Evolutionary conservation across 1,139 yeast species (phyloP), one percentile per base, ranked within the genome.

Genomic region (Candida buenavistaensis): DNA sequence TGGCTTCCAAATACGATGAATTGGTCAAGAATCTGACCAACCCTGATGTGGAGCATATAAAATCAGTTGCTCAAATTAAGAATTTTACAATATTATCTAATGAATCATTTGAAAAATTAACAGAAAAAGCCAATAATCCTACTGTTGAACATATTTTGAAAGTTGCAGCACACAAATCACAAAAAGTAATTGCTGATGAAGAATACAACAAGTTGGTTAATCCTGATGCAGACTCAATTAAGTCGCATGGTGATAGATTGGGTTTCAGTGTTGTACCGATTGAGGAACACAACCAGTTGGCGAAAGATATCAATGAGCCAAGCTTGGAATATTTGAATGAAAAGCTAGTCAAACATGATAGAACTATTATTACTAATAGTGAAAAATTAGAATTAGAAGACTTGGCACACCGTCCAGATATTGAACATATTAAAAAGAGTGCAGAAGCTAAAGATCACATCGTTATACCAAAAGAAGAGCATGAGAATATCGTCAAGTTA

Each of bases 301-400:
- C 44, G 3, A 24, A 43, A 3, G 40, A 30, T 16, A 26, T 54
- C 2, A 51, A 53, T 3, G 28, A 26, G 12, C 66, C 72, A 4
- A 33, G 52, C 3, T 32, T 52, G 17, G 57, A 64, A 5, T 62
- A 63, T 35, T 45, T 75, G n/a, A 45, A 44, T 11, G 49, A 48
- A 3, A 57, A 58, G 32, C 73, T 76, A 1, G 46, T 40, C 11
- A 5, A 14, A 9, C 24, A 22, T 16, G 8, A 32, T 2, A 49
- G 57, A 23, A 47, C 48, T 7, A 39, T 72, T 3, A 25, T 72
- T 32, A 33, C 50, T 1, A 46, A 38, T 4, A 40, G 43, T 3
- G 38, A 37, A 8, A 43, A 40, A 28, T 38, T 36, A 4, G 28
- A 30, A 11, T 41, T 54, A 35, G 27, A 41, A n/a, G 26, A 33